These are phyloP conservation scores for Fusarium sarcochroum DNA, from an alignment of 2,329 filamentous ascomycete species.

Conservation along the genomic window DNA sequence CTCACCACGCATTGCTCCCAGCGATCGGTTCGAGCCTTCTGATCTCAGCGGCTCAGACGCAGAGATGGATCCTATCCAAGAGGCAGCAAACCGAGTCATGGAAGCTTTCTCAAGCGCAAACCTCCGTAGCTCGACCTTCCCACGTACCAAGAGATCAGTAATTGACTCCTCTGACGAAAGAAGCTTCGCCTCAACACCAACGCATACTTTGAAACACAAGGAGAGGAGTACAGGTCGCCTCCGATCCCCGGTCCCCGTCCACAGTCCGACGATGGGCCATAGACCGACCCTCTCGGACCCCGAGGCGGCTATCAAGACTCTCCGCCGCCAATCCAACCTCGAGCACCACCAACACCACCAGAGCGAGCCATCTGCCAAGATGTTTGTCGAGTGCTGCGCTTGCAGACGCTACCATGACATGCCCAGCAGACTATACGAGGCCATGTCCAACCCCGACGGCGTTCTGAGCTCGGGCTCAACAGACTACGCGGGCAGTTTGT, in stretches of 20 bases:
- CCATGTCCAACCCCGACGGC: slow-evolving; percentile 72
- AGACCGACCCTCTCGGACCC: slow-evolving; percentile 34
- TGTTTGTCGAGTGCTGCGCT: slow-evolving; percentile 75
- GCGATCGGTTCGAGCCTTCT: slow-evolving; percentile 41
- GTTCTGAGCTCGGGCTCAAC: slow-evolving; percentile 63
- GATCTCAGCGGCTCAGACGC: slow-evolving; percentile 27
- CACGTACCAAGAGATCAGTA: slow-evolving; percentile 36
- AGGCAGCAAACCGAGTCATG: slow-evolving; percentile 51
- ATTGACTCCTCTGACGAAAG: slow-evolving; percentile 31
- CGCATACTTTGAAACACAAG: slow-evolving; percentile 54
- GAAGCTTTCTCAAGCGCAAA: slow-evolving; percentile 51
- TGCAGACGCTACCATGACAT: slow-evolving; percentile 77
- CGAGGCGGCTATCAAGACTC: slow-evolving; percentile 28
- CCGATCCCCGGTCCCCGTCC: slow-evolving; percentile 18
- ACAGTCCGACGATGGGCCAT: slow-evolving; percentile 37
- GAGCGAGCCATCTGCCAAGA: slow-evolving; percentile 68
- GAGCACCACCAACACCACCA: slow-evolving; percentile 18
- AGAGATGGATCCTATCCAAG: slow-evolving; percentile 50
- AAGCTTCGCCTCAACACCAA: slow-evolving; percentile 52
- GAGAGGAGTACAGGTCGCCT: slow-evolving; percentile 44
- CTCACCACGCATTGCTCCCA: slow-evolving; percentile 37
- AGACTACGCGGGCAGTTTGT: slow-evolving; percentile 69
- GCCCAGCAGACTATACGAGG: slow-evolving; percentile 74
- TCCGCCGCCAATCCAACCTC: slow-evolving; percentile 28
- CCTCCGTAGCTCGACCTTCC: slow-evolving; percentile 32